phyloP scores from a whole-genome alignment of 1,139 yeast genomes.

The Taphrina wiesneri region DNA sequence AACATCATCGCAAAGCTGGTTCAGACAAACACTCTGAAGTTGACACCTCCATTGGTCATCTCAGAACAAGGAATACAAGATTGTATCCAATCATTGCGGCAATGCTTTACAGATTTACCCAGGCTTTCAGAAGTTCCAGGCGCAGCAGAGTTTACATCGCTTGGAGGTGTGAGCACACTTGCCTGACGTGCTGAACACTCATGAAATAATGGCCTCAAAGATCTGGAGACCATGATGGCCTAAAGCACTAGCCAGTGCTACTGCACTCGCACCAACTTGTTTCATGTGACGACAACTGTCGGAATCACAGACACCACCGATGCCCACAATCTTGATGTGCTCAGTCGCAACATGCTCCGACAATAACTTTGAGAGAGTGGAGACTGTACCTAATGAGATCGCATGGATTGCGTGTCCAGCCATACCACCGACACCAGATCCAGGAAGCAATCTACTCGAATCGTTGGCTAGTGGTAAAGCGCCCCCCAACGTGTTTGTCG shows the following conservation, averaged over 20 bases:
- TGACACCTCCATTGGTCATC: constrained; percentile 93
- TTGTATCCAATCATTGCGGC: constrained; percentile 73
- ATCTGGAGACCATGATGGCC: neutral
- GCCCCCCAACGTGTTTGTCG: neutral
- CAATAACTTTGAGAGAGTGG: neutral
- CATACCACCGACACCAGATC: constrained; percentile 1
- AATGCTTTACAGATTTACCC: constrained; percentile 62
- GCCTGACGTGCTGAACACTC: neutral
- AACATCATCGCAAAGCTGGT: constrained; percentile 97
- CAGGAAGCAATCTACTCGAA: neutral
- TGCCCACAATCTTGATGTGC: neutral
- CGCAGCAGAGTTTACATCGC: neutral
- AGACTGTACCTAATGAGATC: neutral
- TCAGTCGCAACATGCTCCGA: neutral
- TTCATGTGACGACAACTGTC: neutral
- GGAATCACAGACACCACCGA: neutral
- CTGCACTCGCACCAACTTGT: neutral
- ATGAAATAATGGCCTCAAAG: neutral
- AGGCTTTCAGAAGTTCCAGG: constrained; percentile 45
- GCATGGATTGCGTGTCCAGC: neutral
- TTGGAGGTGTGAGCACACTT: constrained; percentile 1
- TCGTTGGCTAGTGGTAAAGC: neutral
- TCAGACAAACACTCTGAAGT: constrained; percentile 89
- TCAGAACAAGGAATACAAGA: constrained; percentile 78
- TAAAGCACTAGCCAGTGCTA: neutral